These are phyloP conservation scores for Rhodamnia rubescens DNA, from an alignment of 345 rosid genomes.

Conservation along the genomic window DNA sequence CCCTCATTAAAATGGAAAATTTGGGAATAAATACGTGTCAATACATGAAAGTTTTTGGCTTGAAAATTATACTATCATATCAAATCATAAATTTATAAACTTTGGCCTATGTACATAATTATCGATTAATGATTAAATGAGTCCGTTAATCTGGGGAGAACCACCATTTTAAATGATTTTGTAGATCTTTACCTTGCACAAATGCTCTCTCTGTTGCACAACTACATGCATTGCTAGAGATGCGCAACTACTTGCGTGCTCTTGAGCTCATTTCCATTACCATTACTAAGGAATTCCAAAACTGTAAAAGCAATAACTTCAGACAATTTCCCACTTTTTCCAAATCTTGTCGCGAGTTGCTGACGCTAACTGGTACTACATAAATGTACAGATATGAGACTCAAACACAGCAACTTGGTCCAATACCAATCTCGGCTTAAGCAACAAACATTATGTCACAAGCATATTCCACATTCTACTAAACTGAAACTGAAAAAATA, in stretches of 20 bases:
- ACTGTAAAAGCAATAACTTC: neutral
- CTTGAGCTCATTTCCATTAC: neutral
- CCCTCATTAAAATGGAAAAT: too few species aligned
- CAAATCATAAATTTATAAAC: neutral
- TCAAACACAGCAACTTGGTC: neutral
- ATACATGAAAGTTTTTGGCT: too few species aligned
- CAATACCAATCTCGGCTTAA: neutral
- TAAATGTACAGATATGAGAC: neutral
- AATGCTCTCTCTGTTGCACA: neutral
- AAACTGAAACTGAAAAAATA: neutral
- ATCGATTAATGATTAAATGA: neutral
- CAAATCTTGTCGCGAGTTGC: neutral
- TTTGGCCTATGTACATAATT: neutral
- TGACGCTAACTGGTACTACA: neutral
- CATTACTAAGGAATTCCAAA: neutral
- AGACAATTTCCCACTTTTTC: neutral
- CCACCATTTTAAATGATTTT: neutral
- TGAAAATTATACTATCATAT: neutral
- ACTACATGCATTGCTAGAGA: neutral
- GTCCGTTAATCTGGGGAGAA: neutral
- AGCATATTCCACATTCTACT: neutral
- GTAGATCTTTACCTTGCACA: neutral
- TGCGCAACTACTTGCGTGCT: neutral
- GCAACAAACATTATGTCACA: neutral
- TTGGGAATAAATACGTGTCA: too few species aligned